Base-by-base conservation (phyloP, 2,329 filamentous ascomycete genomes). In the Leptographium galeiforme region DNA sequence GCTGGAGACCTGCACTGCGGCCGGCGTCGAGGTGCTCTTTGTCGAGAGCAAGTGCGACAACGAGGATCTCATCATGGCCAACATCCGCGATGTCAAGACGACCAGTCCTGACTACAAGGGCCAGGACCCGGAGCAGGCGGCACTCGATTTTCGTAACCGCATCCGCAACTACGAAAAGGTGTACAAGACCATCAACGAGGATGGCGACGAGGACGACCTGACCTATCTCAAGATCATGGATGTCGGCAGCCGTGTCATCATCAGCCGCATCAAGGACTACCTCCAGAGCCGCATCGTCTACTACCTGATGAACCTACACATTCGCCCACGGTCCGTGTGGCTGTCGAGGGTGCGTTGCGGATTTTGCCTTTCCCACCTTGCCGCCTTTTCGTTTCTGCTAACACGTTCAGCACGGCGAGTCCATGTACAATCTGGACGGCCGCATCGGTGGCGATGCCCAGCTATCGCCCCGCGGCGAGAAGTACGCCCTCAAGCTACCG, bases 221-320 rank as follows among this genome's bases (percentile, higher is more conserved):
- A 95, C 93, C 40, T 98, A 96, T 65, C 85, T 97, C 65, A 97
- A 98, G 71, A 85, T 98, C 65, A 94, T 97, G 76, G 85, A 98
- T 64, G 89, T 97, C 13, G 90, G 93, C 55, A 88, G 88, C 61
- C 89, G 95, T 64, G 90, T 97, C 65, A 93, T 97, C 64, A 97
- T 98, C 78, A 98, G 97, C 71, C 84, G 87, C 65, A 95, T 98
- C 63, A 85, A 89, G 65, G 93, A 98, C 69, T 98, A 98, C 65
- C 76, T 98, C 33, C 93, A 96, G 67, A 95, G 89, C 67, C 84
- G 93, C 55, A 84, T 98, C 46, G 91, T 98, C 47, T 98, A 98
- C 70, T 98, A 96, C 67, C 81, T 97, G 55, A 96, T 97, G 84
- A 98, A 97, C 66, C 76, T 98, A 41, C 93, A 98, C 70, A 98